Percentiles rank a stretch among this genome's conserved stretches.
Evolutionary conservation across 768 basidiomycete species (phyloP).

Genomic region (Hygrophorus russula): DNA sequence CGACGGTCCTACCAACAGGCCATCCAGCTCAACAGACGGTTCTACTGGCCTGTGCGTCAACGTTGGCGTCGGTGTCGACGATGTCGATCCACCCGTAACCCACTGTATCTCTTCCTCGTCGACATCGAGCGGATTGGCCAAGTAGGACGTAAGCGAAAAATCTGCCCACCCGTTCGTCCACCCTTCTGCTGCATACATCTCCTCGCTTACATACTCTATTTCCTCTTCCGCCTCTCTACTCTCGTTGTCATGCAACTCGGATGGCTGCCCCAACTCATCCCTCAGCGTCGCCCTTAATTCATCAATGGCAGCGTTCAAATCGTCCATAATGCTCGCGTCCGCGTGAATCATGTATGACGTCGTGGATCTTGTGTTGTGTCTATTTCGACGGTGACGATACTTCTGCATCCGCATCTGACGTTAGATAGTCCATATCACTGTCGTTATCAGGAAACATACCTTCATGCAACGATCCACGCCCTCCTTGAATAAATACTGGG

Average conservation of each 20-base stretch:
- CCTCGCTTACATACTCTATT: no score
- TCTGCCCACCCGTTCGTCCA: neutral
- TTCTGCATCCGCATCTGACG: slow-evolving; percentile 1
- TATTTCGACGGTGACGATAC: slow-evolving; percentile 8
- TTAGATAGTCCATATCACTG: neutral
- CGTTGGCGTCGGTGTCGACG: slow-evolving; percentile 11
- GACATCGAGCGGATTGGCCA: no score
- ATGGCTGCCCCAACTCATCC: neutral
- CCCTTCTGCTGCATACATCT: no score
- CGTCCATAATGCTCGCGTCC: neutral
- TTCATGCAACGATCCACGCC: slow-evolving; percentile 46
- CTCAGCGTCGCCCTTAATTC: neutral
- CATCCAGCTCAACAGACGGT: slow-evolving; percentile 15
- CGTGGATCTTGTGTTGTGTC: slow-evolving; percentile 2
- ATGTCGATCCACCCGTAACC: slow-evolving; percentile 16
- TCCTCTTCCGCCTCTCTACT: no score
- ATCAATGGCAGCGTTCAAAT: neutral
- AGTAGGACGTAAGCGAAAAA: no score
- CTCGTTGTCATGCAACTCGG: neutral
- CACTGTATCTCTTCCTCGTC: neutral
- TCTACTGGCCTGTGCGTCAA: slow-evolving; percentile 12
- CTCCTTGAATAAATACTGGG: slow-evolving; percentile 39
- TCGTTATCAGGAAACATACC: slow-evolving; percentile 21
- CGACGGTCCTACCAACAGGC: slow-evolving; percentile 2
- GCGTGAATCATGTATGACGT: no score